Percentiles rank a stretch among this genome's conserved stretches.
Conservation (phyloP, 192 early-diverging fungal species). For the Lobulomyces angularis region DNA sequence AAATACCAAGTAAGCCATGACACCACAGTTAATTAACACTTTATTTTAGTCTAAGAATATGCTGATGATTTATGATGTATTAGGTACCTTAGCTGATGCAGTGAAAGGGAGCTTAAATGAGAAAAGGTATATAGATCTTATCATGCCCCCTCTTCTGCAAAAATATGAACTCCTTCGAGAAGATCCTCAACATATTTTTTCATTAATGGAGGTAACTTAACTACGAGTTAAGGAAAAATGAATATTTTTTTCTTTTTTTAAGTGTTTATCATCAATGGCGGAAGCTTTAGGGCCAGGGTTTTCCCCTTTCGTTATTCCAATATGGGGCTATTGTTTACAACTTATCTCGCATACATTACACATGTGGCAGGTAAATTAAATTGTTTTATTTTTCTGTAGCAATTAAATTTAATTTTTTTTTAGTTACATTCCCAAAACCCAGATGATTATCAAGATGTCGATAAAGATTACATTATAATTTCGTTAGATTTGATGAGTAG, state of each 20-base stretch:
- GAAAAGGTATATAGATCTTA: conserved; percentile 62
- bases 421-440: conserved; percentile 6
- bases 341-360: conserved; percentile 75
- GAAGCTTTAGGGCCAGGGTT: conserved; percentile 79
- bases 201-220: conserved; percentile 75
- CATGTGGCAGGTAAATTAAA: background rate
- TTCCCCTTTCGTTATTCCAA: conserved; percentile 64
- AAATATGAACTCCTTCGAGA: conserved; percentile 75
- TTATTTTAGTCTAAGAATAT: conserved; percentile 90
- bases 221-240: too few species aligned
- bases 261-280: conserved; percentile 80
- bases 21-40: background rate
- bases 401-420: background rate
- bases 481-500: conserved; percentile 89
- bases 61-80: conserved; percentile 89
- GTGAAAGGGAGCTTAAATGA: conserved; percentile 73
- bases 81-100: conserved; percentile 93
- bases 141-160: conserved; percentile 77
- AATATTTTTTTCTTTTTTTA: background rate
- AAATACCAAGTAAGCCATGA: conserved; percentile 76
- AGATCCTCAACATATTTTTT: conserved; percentile 86
- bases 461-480: conserved; percentile 95
- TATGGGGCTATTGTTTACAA: conserved; percentile 81
- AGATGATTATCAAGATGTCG: conserved; percentile 45
- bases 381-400: background rate